phyloP scores from a whole-genome alignment of 1,139 yeast genomes.

The Yamadazyma siamensis region DNA sequence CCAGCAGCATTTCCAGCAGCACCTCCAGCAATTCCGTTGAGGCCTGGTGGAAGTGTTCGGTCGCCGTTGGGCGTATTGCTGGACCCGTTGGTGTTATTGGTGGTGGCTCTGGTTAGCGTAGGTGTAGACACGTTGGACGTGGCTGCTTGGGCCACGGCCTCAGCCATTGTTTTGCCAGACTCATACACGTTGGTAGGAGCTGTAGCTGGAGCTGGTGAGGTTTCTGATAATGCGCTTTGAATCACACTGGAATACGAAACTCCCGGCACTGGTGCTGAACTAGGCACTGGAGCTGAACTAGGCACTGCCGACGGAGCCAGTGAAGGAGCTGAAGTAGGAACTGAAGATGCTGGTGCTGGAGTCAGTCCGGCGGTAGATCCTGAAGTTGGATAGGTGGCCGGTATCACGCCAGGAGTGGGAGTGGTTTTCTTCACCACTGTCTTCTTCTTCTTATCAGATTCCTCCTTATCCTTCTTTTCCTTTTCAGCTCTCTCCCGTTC shows the following conservation, averaged over 20 bases:
- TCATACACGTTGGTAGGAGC: constrained; percentile 11
- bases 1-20: constrained; percentile 10
- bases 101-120: constrained; percentile 1
- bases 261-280: constrained; percentile 13
- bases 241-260: constrained; percentile 22
- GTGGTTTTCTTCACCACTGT: constrained; percentile 5
- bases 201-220: constrained; percentile 6
- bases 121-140: constrained; percentile 6
- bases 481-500: constrained; percentile 6
- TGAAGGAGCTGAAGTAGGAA: not conserved
- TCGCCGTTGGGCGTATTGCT: not conserved
- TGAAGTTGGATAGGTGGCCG: not conserved
- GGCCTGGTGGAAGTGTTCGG: constrained; percentile 1
- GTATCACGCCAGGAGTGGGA: constrained; percentile 2
- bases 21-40: not conserved
- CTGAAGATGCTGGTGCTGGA: constrained; percentile 1
- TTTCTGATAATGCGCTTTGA: constrained; percentile 13
- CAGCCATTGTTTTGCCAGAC: constrained; percentile 17
- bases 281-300: constrained; percentile 15
- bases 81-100: not conserved
- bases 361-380: constrained; percentile 1
- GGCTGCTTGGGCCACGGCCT: constrained; percentile 14
- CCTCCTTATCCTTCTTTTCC: constrained; percentile 9
- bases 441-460: constrained; percentile 9
- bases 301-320: constrained; percentile 2